Evolutionary conservation across 1,284 basidiomycete species (phyloP).

Genomic region (Ustilago trichophora): DNA sequence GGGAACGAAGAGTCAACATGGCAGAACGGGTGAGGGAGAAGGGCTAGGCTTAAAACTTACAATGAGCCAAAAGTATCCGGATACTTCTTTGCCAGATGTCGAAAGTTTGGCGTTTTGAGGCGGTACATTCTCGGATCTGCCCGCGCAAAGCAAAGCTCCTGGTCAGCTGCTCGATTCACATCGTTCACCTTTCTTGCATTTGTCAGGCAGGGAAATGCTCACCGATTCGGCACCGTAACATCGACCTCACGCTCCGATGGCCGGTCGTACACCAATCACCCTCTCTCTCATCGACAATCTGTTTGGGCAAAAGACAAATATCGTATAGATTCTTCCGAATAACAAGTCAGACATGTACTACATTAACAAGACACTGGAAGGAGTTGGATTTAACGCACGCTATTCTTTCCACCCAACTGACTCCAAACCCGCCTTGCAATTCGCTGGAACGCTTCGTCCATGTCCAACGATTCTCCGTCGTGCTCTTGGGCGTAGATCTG

Average conservation of each 20-base stretch:
- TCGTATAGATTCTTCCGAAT: too few relatives aligned
- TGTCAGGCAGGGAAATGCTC: too few relatives aligned
- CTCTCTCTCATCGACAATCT: too few relatives aligned
- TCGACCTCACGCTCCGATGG: neutral
- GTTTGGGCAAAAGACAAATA: neutral
- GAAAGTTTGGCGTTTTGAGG: constrained; percentile 20
- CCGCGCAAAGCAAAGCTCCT: neutral
- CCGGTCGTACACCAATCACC: neutral
- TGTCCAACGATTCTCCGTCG: constrained; percentile 39
- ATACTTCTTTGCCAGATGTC: constrained; percentile 15
- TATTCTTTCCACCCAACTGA: constrained; percentile 1
- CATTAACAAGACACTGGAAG: too few relatives aligned
- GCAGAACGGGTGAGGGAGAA: neutral
- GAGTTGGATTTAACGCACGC: constrained; percentile 19
- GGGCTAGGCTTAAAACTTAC: constrained; percentile 3
- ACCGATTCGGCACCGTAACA: constrained; percentile 10
- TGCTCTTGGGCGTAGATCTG: constrained; percentile 17
- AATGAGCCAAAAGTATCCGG: constrained; percentile 17
- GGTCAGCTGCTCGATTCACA: too few relatives aligned
- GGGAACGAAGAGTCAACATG: too few relatives aligned
- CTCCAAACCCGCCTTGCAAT: constrained; percentile 22
- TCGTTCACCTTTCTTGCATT: too few relatives aligned
- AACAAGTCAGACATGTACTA: too few relatives aligned
- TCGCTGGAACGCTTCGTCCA: constrained; percentile 36
- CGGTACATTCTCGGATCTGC: constrained; percentile 28